Percentiles rank a stretch among this genome's conserved stretches.
Conservation (phyloP, 1,139 yeast species). For the Geotrichum citri-aurantii region DNA sequence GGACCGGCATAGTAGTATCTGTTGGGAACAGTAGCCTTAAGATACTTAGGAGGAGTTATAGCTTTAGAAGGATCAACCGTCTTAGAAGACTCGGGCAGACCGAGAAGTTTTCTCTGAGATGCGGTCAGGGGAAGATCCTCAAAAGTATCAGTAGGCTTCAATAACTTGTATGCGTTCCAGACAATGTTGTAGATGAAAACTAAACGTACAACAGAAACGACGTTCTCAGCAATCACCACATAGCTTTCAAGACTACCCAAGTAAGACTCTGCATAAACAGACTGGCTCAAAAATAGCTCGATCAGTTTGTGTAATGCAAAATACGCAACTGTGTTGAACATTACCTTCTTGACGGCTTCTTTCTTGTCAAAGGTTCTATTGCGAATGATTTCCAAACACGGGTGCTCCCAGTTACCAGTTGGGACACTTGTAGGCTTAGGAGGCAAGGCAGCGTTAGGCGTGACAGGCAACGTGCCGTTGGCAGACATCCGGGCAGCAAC, state of each 20-base stretch:
- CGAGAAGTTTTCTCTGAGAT: constrained; percentile 41
- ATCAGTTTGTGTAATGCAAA: background rate
- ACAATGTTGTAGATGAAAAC: constrained; percentile 38
- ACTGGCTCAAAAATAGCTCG: background rate
- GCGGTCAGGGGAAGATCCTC: constrained; percentile 41
- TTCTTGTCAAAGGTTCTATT: constrained; percentile 34
- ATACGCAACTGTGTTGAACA: constrained; percentile 32
- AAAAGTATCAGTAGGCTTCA: constrained; percentile 36
- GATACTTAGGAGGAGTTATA: constrained; percentile 30
- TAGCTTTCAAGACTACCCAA: background rate
- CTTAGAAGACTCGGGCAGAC: constrained; percentile 34
- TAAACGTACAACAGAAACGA: background rate
- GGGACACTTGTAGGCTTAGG: constrained; percentile 20
- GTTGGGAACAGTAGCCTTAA: constrained; percentile 29
- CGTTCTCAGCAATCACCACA: background rate
- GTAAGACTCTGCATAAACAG: background rate
- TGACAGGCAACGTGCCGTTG: background rate
- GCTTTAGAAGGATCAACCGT: constrained; percentile 16
- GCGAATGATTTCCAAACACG: constrained; percentile 23
- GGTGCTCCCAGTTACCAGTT: constrained; percentile 30
- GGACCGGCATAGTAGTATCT: constrained; percentile 22
- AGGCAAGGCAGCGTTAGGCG: constrained; percentile 13
- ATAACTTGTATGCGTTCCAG: constrained; percentile 35
- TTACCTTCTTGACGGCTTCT: constrained; percentile 35
- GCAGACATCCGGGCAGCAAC: constrained; percentile 4